Evolutionary conservation across 1,139 yeast genomes (phyloP), one percentile per base, ranked within the genome.

Genomic region (Kluyveromyces sp.): DNA sequence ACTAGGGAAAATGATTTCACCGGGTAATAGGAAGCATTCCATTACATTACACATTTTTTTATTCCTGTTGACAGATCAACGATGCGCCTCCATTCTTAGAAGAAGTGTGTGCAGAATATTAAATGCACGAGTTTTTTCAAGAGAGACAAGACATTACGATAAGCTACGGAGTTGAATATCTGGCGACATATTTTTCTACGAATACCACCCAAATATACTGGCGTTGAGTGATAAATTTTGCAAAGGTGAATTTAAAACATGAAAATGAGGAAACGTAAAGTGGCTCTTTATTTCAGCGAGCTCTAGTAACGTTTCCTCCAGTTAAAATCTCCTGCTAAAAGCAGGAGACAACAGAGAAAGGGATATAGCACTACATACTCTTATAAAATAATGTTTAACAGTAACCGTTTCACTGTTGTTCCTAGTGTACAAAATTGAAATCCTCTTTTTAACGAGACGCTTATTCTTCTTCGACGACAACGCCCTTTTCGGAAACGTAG

Each of bases 401-500:
- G 21, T 15, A 15, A 15, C 21, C 21, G 21, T 15, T 15, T 15
- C 21, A 15, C 21, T 15, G 21, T 15, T 15, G 21, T 33, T 10
- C 4, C 40, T 37, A 37, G 7, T 37, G 32, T 37, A 37, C 40
- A 33, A 10, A 38, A 38, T 6, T 28, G 31, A 38, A 39, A 30
- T n/a, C n/a, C 25, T 15, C 36, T 36, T 3, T 5, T 39, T 10
- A 4, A 15, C 35, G 26, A n/a, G 35, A n/a, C 34, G 27, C 31
- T 59, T 66, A 68, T 33, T 61, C 61, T 42, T 66, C 71, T 60
- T 68, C 68, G 50, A 61, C 86, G 70, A 92, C 79, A 71, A 79
- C 78, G 69, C 96, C 96, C 77, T 87, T 86, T 78, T 87, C 95
- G 60, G 97, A 90, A 67, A 92, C 98, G 75, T 92, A 92, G 79